phyloP scores from a whole-genome alignment of 352 stramenopile species.

The Globisporangium abappressorium region DNA sequence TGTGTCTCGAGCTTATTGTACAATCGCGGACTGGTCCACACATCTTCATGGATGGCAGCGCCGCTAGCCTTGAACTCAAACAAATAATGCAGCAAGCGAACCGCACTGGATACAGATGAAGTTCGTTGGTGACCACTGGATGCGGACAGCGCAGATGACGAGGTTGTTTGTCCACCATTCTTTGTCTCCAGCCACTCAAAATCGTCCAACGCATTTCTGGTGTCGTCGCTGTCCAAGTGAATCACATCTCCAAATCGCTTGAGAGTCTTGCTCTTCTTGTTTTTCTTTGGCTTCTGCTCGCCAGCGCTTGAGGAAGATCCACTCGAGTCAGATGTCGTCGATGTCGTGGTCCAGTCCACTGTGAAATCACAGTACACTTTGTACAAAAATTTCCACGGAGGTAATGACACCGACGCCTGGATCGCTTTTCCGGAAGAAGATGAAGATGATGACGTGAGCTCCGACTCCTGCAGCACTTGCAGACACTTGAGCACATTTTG shows the following conservation, averaged over 20 bases:
- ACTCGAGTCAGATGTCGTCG: conserved; percentile 5
- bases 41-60: conserved; percentile 31
- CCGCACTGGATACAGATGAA: conserved; percentile 33
- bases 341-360: conserved; percentile 44
- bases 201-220: conserved; percentile 1
- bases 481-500: conserved; percentile 81
- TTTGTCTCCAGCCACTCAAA: conserved; percentile 23
- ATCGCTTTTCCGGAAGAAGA: not conserved
- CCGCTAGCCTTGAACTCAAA: conserved; percentile 38
- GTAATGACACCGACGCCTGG: conserved; percentile 14
- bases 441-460: not conserved
- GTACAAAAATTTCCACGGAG: conserved; percentile 76
- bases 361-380: conserved; percentile 69
- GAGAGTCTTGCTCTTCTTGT: conserved; percentile 6
- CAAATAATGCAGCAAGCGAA: conserved; percentile 59
- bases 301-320: not conserved
- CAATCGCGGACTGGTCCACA: conserved; percentile 71
- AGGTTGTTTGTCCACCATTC: not conserved
- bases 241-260: conserved; percentile 6
- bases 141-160: not conserved
- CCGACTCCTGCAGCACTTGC: conserved; percentile 39
- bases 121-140: not conserved
- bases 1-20: conserved; percentile 80
- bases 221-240: not conserved
- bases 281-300: conserved; percentile 9